Conservation (phyloP, 495 filamentous ascomycete species). For the Xylaria scruposa region DNA sequence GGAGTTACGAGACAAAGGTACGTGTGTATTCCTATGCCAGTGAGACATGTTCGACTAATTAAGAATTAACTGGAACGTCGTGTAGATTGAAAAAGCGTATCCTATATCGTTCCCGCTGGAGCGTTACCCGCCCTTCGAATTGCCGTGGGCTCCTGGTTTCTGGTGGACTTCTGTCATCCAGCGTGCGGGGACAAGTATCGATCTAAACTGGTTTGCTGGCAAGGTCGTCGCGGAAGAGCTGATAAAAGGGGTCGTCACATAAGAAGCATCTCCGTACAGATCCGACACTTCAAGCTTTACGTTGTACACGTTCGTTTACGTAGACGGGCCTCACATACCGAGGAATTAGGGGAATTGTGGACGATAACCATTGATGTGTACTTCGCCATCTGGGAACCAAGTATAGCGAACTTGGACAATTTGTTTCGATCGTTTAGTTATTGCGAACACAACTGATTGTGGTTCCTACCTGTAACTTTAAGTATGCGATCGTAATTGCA, state of each 20-base stretch:
- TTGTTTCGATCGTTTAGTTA: not conserved
- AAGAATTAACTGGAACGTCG: not conserved
- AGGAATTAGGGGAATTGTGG: not conserved
- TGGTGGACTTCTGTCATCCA: conserved; percentile 42
- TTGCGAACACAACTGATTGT: not conserved
- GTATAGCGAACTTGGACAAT: not conserved
- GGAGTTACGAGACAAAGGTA: conserved; percentile 34
- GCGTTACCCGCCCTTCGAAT: conserved; percentile 31
- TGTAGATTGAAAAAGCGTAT: conserved; percentile 36
- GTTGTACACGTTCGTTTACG: not conserved
- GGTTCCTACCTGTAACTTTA: not conserved
- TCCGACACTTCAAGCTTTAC: not conserved
- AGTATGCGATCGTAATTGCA: too few relatives aligned
- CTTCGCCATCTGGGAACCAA: not conserved
- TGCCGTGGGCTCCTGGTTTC: conserved; percentile 30
- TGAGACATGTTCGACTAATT: not conserved
- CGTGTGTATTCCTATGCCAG: not conserved
- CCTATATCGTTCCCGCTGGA: conserved; percentile 29
- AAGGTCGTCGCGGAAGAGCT: conserved; percentile 37
- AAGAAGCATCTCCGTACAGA: not conserved
- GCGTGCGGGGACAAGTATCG: conserved; percentile 30
- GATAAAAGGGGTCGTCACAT: conserved; percentile 20
- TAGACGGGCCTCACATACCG: not conserved
- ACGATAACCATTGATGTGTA: not conserved
- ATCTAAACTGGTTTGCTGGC: conserved; percentile 38